phyloP scores from a whole-genome alignment of 371 early-diverging fungal species.

The Haplosporangium sp. region DNA sequence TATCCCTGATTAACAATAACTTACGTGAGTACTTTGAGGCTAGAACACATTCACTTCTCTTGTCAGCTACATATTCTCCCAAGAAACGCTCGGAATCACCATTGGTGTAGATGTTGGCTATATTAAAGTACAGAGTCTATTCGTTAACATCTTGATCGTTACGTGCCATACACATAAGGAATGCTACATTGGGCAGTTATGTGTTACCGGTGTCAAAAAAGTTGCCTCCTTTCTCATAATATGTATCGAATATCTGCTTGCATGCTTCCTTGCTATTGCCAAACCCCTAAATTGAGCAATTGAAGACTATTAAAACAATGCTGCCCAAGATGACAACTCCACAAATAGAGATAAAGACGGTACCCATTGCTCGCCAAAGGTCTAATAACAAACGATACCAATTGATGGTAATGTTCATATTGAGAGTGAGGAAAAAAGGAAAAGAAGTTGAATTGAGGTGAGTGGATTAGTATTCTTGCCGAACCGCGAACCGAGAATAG shows the following conservation, averaged over 20 bases:
- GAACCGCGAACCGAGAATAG: not conserved
- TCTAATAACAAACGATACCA: slow-evolving; percentile 14
- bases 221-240: slow-evolving; percentile 58
- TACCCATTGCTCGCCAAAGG: slow-evolving; percentile 56
- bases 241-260: slow-evolving; percentile 56
- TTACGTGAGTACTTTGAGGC: slow-evolving; percentile 61
- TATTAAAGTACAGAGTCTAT: not conserved
- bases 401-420: no score
- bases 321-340: no score
- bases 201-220: slow-evolving; percentile 57
- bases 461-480: not conserved
- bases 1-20: not conserved
- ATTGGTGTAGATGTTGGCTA: slow-evolving; percentile 57
- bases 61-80: slow-evolving; percentile 59
- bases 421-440: not conserved
- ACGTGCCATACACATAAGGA: no score
- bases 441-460: not conserved
- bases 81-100: slow-evolving; percentile 60
- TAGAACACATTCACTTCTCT: slow-evolving; percentile 58
- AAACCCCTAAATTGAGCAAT: slow-evolving; percentile 27
- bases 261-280: slow-evolving; percentile 43
- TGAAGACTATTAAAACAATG: not conserved
- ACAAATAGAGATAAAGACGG: not conserved
- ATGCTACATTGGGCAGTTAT: not conserved
- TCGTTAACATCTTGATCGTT: no score